A percentile compares a stretch with the other conserved stretches of the same genome.
Conservation (phyloP, 257 asterid species). For the Ilex asprella region DNA sequence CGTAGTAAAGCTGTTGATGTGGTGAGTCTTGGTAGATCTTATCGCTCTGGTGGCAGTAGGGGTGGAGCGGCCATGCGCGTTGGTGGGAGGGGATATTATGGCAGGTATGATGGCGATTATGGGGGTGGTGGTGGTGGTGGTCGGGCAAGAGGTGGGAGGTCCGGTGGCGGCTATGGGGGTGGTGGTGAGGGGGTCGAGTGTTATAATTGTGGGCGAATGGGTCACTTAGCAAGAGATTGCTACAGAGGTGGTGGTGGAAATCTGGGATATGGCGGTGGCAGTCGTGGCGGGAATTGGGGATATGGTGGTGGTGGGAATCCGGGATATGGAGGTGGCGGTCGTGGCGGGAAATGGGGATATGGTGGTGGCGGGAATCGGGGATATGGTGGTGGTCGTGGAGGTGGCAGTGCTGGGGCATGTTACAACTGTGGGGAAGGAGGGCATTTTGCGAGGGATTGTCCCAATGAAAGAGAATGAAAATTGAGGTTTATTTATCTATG, state of each 20-base stretch:
- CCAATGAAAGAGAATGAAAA: conserved; percentile 22
- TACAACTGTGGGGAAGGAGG: conserved; percentile 48
- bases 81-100: conserved; percentile 6
- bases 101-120: background rate
- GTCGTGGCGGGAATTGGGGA: no score
- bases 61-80: conserved; percentile 15
- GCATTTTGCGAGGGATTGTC: conserved; percentile 48
- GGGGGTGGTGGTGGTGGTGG: conserved; percentile 11
- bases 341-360: no score
- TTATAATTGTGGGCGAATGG: conserved; percentile 42
- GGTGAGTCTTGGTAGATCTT: conserved; percentile 21
- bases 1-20: conserved; percentile 40
- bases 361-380: no score
- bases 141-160: conserved; percentile 13
- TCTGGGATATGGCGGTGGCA: no score
- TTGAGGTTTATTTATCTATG: background rate
- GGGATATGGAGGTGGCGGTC: no score
- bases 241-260: conserved; percentile 11
- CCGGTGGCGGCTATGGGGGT: no score
- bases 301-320: no score
- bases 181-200: conserved; percentile 39
- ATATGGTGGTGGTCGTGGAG: conserved; percentile 15
- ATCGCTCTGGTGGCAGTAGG: conserved; percentile 18
- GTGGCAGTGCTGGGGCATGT: conserved; percentile 33
- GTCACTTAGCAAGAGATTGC: conserved; percentile 51